These are phyloP conservation scores for Paramecium octaurelia DNA, from an alignment of 73 alveolate genomes.

Conservation along the genomic window DNA sequence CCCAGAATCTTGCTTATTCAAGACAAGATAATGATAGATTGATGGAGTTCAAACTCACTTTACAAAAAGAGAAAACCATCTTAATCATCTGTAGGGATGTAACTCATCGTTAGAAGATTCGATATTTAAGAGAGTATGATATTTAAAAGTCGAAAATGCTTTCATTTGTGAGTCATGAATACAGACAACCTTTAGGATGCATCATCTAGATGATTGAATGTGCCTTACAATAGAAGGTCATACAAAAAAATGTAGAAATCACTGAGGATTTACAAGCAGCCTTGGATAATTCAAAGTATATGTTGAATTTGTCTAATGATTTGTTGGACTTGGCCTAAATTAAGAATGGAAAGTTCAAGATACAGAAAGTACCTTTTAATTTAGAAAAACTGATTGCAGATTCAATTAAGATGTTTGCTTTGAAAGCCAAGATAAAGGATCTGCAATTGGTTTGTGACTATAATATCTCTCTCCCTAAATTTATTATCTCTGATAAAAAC, in stretches of 20 bases:
- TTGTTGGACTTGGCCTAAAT: constrained; percentile 46
- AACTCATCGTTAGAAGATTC: background rate
- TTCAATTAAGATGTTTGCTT: constrained; percentile 38
- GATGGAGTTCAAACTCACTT: background rate
- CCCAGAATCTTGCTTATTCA: background rate
- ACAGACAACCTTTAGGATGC: constrained; percentile 37
- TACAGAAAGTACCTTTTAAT: background rate
- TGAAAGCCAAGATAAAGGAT: constrained; percentile 36
- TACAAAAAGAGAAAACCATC: background rate
- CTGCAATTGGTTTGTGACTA: background rate
- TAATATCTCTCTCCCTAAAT: background rate
- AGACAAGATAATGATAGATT: background rate
- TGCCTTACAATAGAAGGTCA: background rate
- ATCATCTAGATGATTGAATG: constrained; percentile 45
- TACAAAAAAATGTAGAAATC: background rate
- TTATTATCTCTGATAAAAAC: constrained; percentile 58
- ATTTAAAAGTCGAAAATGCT: constrained; percentile 34
- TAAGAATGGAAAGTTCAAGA: constrained; percentile 31
- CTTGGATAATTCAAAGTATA: constrained; percentile 31
- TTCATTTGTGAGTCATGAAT: constrained; percentile 55
- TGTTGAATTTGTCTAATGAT: constrained; percentile 47
- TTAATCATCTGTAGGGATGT: constrained; percentile 7
- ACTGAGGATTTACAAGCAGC: constrained; percentile 35
- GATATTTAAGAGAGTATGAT: background rate
- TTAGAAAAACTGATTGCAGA: constrained; percentile 7